phyloP scores from a whole-genome alignment of 192 early-diverging fungal genomes.

The Endogone sp. region DNA sequence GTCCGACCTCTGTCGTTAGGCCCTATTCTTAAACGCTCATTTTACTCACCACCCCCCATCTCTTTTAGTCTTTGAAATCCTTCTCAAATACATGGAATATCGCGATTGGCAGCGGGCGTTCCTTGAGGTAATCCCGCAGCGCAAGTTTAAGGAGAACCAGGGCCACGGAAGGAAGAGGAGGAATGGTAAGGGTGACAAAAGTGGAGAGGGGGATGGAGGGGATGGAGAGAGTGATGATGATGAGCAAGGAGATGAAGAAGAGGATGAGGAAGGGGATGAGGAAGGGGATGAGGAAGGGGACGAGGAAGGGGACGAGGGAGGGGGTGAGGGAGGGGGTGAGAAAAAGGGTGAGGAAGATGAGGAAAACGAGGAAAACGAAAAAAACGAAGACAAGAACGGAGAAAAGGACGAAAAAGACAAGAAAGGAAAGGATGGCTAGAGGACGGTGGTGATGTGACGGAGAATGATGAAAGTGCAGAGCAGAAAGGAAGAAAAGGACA shows the following conservation, averaged over 20 bases:
- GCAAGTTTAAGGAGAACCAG: constrained; percentile 66
- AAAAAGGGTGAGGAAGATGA: background rate
- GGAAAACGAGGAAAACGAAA: no score
- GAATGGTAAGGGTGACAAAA: constrained; percentile 3
- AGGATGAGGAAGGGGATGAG: constrained; percentile 2
- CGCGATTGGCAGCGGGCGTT: constrained; percentile 87
- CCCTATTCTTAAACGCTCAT: background rate
- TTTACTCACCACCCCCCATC: constrained; percentile 12
- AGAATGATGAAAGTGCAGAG: no score
- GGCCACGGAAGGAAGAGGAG: background rate
- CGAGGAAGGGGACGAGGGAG: background rate
- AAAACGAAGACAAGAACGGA: no score
- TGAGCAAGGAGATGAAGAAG: background rate
- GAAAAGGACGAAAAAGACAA: no score
- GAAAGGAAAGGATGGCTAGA: no score
- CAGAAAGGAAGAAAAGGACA: no score
- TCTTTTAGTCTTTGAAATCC: constrained; percentile 80
- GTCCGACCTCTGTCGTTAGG: no score
- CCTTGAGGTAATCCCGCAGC: constrained; percentile 84
- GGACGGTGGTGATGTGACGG: no score
- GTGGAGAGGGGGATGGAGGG: background rate
- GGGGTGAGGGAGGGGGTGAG: background rate
- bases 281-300: background rate
- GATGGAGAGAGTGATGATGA: background rate
- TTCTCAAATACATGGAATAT: constrained; percentile 70